Evolutionary conservation across 148 eudicot genomes (phyloP).

Genomic region (Nepenthes gracilis): DNA sequence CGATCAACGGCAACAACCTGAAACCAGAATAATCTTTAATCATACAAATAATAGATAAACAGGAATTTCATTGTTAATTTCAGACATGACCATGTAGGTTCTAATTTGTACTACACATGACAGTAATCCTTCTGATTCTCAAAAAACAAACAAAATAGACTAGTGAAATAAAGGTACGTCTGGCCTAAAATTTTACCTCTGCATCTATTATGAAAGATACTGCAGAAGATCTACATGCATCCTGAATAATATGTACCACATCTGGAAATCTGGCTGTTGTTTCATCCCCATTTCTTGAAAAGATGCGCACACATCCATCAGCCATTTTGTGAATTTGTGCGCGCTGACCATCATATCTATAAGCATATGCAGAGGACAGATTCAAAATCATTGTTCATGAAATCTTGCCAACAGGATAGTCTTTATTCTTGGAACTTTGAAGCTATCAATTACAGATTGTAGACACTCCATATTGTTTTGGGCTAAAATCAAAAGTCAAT

Average conservation of each 20-base stretch:
- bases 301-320: conserved; percentile 81
- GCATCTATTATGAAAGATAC: conserved; percentile 71
- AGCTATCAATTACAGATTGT: neutral
- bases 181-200: conserved; percentile 42
- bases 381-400: neutral
- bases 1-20: conserved; percentile 96
- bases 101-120: neutral
- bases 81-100: no score
- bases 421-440: neutral
- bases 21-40: conserved; percentile 9
- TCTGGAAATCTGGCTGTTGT: conserved; percentile 85
- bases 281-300: conserved; percentile 95
- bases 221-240: conserved; percentile 42
- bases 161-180: neutral
- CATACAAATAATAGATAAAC: neutral
- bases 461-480: neutral
- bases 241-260: conserved; percentile 62
- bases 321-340: conserved; percentile 84
- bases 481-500: no score
- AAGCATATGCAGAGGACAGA: conserved; percentile 3
- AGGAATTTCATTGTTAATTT: neutral
- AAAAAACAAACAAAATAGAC: neutral
- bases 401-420: neutral
- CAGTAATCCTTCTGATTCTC: neutral
- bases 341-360: conserved; percentile 97